Conservation (phyloP, 2,329 filamentous ascomycete species). For the Aureobasidium sp. region DNA sequence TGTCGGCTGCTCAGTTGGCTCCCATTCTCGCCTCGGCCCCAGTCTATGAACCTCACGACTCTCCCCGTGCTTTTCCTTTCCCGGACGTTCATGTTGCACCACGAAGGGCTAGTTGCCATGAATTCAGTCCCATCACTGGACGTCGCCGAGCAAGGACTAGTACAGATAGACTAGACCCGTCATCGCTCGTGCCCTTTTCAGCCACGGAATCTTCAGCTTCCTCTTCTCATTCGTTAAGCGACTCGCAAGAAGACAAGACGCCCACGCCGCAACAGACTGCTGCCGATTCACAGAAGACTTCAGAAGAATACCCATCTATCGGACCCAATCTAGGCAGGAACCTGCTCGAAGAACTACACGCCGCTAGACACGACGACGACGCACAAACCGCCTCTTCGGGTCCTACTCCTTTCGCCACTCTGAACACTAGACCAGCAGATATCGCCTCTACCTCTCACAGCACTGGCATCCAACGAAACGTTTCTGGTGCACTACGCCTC, state of each 20-base stretch:
- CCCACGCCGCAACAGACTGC: neutral
- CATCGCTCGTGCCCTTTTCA: neutral
- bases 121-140: conserved; percentile 8
- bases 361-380: conserved; percentile 18
- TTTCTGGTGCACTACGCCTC: neutral
- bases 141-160: conserved; percentile 21
- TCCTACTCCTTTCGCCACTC: neutral
- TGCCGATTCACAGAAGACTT: neutral
- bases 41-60: conserved; percentile 21
- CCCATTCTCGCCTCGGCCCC: conserved; percentile 24
- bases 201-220: neutral
- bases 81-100: conserved; percentile 9
- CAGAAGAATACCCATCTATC: conserved; percentile 22
- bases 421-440: neutral
- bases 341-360: conserved; percentile 29
- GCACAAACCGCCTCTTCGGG: neutral
- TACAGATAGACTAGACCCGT: conserved; percentile 4
- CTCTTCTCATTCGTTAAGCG: neutral
- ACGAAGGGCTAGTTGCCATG: conserved; percentile 6
- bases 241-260: neutral
- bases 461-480: neutral
- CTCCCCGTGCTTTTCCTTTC: conserved; percentile 18
- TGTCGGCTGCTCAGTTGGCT: conserved; percentile 27
- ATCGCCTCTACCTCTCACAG: neutral
- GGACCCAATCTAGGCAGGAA: conserved; percentile 25